Conservation (phyloP, 768 basidiomycete genomes). For the Pseudohyphozyma bogoriensis region DNA sequence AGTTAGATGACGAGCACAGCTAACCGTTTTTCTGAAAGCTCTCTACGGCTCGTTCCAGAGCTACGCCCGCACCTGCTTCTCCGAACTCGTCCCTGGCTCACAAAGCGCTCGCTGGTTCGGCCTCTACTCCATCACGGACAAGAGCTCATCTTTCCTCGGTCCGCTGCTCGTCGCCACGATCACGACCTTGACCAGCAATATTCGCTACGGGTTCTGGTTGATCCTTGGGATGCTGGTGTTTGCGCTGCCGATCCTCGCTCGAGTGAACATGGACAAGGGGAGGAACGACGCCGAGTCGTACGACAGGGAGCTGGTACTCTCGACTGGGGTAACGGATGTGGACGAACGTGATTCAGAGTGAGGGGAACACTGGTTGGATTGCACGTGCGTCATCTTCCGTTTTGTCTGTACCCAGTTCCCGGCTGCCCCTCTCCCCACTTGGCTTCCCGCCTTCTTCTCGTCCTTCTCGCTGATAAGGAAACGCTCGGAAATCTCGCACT, state of each 20-base stretch:
- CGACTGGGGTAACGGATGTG: background rate
- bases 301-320: slow-evolving; percentile 4
- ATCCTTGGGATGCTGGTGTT: slow-evolving; percentile 61
- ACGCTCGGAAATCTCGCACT: too few species aligned
- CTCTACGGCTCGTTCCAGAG: slow-evolving; percentile 86
- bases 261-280: slow-evolving; percentile 58
- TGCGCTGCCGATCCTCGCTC: slow-evolving; percentile 61
- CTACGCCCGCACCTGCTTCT: slow-evolving; percentile 76
- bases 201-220: slow-evolving; percentile 64
- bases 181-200: slow-evolving; percentile 64
- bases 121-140: slow-evolving; percentile 60
- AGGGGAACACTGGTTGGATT: too few species aligned
- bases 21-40: slow-evolving; percentile 30
- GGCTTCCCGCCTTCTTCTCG: too few species aligned
- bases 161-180: slow-evolving; percentile 80
- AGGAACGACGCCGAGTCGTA: slow-evolving; percentile 45
- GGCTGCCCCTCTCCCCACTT: too few species aligned
- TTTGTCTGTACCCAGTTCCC: too few species aligned
- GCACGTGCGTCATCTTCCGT: too few species aligned
- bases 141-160: slow-evolving; percentile 81
- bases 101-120: slow-evolving; percentile 83
- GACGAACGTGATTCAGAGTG: too few species aligned
- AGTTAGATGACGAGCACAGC: slow-evolving; percentile 35
- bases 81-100: slow-evolving; percentile 71
- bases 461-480: too few species aligned